Evolutionary conservation across 345 rosid genomes (phyloP).

Genomic region (Eucalyptus urophylla): DNA sequence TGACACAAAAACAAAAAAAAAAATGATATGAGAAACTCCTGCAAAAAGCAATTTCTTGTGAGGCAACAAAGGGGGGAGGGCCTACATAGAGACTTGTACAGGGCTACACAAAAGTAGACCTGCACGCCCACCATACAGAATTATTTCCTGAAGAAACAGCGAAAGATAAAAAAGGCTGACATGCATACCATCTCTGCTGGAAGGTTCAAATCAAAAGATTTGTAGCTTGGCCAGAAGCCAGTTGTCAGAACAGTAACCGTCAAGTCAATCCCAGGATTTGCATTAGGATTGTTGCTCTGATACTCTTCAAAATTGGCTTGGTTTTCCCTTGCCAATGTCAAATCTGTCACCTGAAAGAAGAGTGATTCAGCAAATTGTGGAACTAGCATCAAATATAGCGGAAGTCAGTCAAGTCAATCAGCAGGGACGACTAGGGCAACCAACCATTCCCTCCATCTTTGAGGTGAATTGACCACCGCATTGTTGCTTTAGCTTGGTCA

Average conservation of each 20-base stretch:
- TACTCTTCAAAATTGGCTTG: constrained; percentile 52
- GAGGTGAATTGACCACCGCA: constrained; percentile 78
- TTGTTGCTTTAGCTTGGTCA: constrained; percentile 68
- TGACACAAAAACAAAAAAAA: neutral
- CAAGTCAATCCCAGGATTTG: constrained; percentile 51
- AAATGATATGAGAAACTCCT: neutral
- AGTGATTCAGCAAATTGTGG: neutral
- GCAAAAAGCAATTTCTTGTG: neutral
- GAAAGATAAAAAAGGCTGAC: neutral
- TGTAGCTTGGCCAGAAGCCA: constrained; percentile 76
- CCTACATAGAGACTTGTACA: neutral
- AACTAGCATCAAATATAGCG: neutral
- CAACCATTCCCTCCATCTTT: constrained; percentile 80
- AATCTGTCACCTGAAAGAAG: constrained; percentile 43
- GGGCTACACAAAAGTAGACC: neutral
- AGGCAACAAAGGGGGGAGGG: neutral
- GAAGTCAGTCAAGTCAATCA: neutral
- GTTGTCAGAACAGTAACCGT: constrained; percentile 63
- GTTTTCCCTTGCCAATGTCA: constrained; percentile 66
- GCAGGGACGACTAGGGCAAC: neutral
- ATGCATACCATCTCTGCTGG: constrained; percentile 53
- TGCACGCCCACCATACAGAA: neutral
- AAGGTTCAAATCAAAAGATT: constrained; percentile 56
- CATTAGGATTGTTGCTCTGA: constrained; percentile 25
- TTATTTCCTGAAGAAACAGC: neutral